These are phyloP conservation scores for Tieghemiomyces parasiticus DNA, from an alignment of 192 early-diverging fungal genomes.

Conservation along the genomic window DNA sequence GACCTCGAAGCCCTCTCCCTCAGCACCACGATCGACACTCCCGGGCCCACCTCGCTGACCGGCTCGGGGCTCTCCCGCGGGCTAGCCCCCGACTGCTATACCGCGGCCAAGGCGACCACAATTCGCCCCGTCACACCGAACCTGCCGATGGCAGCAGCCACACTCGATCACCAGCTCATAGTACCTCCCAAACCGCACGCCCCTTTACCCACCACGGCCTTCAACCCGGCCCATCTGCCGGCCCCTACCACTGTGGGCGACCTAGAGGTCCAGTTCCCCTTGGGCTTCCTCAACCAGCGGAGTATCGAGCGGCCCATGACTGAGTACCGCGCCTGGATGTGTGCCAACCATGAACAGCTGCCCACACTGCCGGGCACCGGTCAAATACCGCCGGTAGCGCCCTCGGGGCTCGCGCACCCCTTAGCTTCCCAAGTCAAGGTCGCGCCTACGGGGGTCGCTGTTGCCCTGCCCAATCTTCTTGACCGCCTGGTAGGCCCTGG, in stretches of 20 bases:
- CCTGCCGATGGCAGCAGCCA: too few relatives aligned
- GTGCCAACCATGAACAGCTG: too few relatives aligned
- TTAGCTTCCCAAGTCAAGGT: not conserved
- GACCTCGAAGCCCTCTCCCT: too few relatives aligned
- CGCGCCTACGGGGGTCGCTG: not conserved
- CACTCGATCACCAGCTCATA: too few relatives aligned
- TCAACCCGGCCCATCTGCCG: not conserved
- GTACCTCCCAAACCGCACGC: not conserved
- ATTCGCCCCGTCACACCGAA: too few relatives aligned
- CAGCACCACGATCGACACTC: too few relatives aligned
- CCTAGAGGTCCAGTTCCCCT: not conserved
- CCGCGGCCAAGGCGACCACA: too few relatives aligned
- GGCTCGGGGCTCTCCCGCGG: too few relatives aligned
- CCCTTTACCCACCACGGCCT: not conserved
- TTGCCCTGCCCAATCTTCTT: not conserved
- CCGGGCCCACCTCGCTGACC: too few relatives aligned
- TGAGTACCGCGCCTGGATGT: slow-evolving; percentile 3
- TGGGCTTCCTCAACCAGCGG: not conserved
- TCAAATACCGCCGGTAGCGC: not conserved
- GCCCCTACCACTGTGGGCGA: slow-evolving; percentile 8
- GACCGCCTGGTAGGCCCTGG: slow-evolving; percentile 5
- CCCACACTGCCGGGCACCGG: not conserved
- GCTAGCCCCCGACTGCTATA: too few relatives aligned
- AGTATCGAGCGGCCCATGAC: not conserved
- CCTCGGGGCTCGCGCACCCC: not conserved